Base-by-base conservation (phyloP, 805 yeast species). In the Lachancea sp. region DNA sequence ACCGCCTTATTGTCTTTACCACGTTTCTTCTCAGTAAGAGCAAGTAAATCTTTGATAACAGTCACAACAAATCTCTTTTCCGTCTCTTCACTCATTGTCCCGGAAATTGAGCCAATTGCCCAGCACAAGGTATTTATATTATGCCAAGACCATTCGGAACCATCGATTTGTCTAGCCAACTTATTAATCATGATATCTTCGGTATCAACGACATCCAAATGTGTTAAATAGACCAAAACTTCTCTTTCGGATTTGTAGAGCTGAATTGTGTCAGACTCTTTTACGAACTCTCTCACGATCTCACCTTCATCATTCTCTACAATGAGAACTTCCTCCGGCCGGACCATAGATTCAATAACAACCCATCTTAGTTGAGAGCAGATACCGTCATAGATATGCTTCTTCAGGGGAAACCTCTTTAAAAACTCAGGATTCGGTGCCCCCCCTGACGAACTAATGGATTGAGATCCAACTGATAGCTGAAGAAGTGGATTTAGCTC, bases 271-370 rank as follows among this genome's bases (percentile, higher is more conserved):
- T 92, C 99, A 60, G 92, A 83, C 65, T 92, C 99, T 58, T 86
- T 87, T 42, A 90, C 96, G 49, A 90, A 89, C 58, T 90, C 97
- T 58, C 99, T 78, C 33, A 92, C 98, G 62, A 92, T 90, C 68
- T 92, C 98, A 53, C 98, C 98, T 67, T 92, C 99, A 65, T 92
- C 99, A 61, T 90, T 90, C 64, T 92, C 97, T 37, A 89, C 97
- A 67, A 92, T 78, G 42, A 92, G 72, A 41, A 92, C 98, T 67
- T 92, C 99, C 64, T 92, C 98, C 3, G 99, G 99, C 62, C 95
- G 80, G 1, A 86, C 98, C 98, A 92, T 92, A 55, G 84, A 84
- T 65, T 89, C 97, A 55, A 92, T 92, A 58, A 92, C 82, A n/a
- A 94, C 95, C 45, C 83, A 70, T 65, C 99, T 78, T 55, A 92